Percentiles rank a stretch among this genome's conserved stretches.
Conservation (phyloP, 208 protist genomes). For the Jaenimonas drosophilae region DNA sequence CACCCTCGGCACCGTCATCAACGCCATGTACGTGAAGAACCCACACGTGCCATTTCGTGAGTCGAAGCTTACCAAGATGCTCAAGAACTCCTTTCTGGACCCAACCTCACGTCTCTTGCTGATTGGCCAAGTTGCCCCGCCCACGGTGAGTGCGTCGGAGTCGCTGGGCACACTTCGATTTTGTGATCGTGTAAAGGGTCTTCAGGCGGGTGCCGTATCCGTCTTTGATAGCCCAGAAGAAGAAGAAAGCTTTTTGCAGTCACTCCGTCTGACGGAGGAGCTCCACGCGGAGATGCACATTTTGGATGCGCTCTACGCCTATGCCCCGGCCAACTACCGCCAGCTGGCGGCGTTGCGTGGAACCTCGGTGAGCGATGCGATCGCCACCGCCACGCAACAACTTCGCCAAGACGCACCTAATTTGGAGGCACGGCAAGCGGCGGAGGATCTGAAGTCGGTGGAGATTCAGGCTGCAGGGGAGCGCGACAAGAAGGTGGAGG, state of each 20-base stretch:
- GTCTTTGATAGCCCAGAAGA: constrained; percentile 42
- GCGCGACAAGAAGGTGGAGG: constrained; percentile 35
- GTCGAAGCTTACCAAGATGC: constrained; percentile 89
- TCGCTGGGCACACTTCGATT: constrained; percentile 79
- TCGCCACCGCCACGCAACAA: constrained; percentile 11
- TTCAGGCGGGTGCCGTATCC: constrained; percentile 50
- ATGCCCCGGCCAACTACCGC: constrained; percentile 24
- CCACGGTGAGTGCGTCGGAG: constrained; percentile 42
- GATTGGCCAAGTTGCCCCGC: constrained; percentile 75
- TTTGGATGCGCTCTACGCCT: constrained; percentile 37
- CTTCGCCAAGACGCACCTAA: constrained; percentile 17
- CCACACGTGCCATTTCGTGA: constrained; percentile 77
- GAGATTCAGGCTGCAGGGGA: constrained; percentile 19
- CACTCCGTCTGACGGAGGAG: constrained; percentile 47
- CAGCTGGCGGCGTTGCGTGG: constrained; percentile 24
- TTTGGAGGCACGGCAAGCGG: constrained; percentile 23
- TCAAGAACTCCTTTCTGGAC: constrained; percentile 72
- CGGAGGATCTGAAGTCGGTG: constrained; percentile 9
- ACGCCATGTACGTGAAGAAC: constrained; percentile 75
- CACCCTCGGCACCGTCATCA: constrained; percentile 76
- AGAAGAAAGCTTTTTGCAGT: constrained; percentile 47
- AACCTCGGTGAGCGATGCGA: constrained; percentile 17
- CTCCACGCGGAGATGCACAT: constrained; percentile 75
- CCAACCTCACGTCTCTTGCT: constrained; percentile 58
- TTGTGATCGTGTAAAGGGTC: constrained; percentile 81